Evolutionary conservation across 2,329 filamentous ascomycete genomes (phyloP).

Genomic region (Paramyrothecium roridum): DNA sequence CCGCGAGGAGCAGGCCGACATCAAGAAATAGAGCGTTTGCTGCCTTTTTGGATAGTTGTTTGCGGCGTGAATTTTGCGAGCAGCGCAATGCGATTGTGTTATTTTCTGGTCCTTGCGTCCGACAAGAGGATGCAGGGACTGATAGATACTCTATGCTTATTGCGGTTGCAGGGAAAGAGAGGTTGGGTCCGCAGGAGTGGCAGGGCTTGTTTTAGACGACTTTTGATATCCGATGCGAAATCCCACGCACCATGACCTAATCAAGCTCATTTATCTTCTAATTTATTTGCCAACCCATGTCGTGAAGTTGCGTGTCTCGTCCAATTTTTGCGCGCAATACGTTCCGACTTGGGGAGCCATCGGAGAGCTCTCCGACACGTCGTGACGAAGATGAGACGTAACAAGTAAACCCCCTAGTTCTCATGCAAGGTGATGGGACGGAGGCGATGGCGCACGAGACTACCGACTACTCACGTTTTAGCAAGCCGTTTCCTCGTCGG

Average conservation of each 20-base stretch:
- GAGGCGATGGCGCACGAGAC: not conserved
- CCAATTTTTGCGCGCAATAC: too few relatives aligned
- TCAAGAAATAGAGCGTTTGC: constrained; percentile 9
- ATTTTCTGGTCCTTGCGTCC: not conserved
- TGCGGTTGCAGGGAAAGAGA: not conserved
- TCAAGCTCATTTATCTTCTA: not conserved
- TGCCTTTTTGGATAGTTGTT: not conserved
- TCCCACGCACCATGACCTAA: not conserved
- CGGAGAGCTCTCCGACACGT: not conserved
- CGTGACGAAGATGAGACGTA: not conserved
- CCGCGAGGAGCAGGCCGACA: constrained; percentile 17
- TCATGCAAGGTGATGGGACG: not conserved
- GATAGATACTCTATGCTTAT: not conserved
- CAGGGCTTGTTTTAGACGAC: not conserved
- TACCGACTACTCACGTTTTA: not conserved
- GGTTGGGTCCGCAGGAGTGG: not conserved
- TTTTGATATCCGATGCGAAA: not conserved
- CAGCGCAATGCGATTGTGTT: not conserved
- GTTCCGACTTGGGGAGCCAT: not conserved
- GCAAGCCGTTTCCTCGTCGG: not conserved
- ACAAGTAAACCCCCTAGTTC: not conserved
- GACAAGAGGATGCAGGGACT: not conserved
- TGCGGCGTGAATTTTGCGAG: not conserved
- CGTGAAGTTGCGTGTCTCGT: too few relatives aligned
- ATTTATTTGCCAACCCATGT: too few relatives aligned